These are phyloP conservation scores for Chrysoporthe deuterocubensis DNA, from an alignment of 2,329 filamentous ascomycete species.

Conservation along the genomic window DNA sequence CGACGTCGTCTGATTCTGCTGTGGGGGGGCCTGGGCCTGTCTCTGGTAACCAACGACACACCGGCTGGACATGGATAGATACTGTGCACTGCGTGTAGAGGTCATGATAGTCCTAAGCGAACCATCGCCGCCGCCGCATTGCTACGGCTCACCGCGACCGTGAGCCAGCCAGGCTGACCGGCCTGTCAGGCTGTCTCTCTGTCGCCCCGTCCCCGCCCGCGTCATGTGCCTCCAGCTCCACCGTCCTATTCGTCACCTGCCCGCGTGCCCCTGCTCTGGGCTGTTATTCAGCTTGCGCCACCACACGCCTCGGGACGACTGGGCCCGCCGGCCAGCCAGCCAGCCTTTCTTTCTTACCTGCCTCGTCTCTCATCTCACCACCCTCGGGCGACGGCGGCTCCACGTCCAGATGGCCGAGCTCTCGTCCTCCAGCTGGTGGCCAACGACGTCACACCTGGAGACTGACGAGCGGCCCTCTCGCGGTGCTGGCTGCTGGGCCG, in stretches of 20 bases:
- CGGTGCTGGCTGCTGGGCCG: too few relatives aligned
- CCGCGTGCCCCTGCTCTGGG: background rate
- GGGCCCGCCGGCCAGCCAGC: background rate
- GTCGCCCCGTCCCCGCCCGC: background rate
- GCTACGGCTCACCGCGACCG: background rate
- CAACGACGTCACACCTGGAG: slow-evolving; percentile 1
- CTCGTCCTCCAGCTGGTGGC: background rate
- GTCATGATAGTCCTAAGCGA: too few relatives aligned
- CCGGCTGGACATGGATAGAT: too few relatives aligned
- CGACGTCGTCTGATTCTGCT: background rate
- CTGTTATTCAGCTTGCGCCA: background rate
- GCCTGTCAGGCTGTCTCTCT: too few relatives aligned
- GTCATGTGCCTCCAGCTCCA: slow-evolving; percentile 22
- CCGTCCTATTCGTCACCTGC: slow-evolving; percentile 18
- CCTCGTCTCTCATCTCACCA: background rate
- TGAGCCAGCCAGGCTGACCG: background rate
- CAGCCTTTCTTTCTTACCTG: background rate
- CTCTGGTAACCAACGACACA: background rate
- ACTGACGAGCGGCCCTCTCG: too few relatives aligned
- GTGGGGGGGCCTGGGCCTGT: background rate
- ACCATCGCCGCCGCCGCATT: too few relatives aligned
- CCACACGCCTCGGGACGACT: slow-evolving; percentile 3
- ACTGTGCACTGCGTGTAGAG: too few relatives aligned
- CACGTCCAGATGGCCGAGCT: background rate
- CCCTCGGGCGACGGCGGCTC: background rate